Conservation (phyloP, 2,329 filamentous ascomycete species). For the Aspergillus pseudotamarii region DNA sequence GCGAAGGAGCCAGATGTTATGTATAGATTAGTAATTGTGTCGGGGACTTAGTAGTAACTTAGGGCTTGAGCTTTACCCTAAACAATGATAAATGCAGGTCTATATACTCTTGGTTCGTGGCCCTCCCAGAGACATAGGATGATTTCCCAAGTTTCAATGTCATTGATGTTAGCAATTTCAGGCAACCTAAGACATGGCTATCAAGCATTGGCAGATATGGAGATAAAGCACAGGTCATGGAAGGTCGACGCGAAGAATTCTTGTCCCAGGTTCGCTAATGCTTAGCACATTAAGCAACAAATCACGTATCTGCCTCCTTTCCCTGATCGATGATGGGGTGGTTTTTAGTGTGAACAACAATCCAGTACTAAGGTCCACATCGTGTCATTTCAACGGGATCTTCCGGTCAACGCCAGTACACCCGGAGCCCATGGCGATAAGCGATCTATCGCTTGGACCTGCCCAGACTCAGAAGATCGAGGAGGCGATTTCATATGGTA, state of each 20-base stretch:
- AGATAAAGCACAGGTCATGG: neutral
- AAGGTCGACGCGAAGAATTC: neutral
- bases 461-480: neutral
- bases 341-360: neutral
- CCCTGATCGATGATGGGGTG: neutral
- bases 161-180: neutral
- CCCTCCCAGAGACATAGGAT: neutral
- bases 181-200: neutral
- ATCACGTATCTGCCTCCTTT: neutral
- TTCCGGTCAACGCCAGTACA: neutral
- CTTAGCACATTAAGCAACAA: neutral
- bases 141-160: neutral
- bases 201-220: neutral
- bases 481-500: neutral
- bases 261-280: neutral
- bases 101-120: neutral
- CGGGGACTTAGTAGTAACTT: neutral
- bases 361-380: neutral
- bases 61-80: neutral
- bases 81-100: too few species aligned
- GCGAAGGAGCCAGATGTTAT: neutral
- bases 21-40: neutral
- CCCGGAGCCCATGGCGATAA: neutral
- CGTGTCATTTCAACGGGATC: neutral
- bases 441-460: neutral